Evolutionary conservation across 305 asterid genomes (phyloP).

Genomic region (Rubia tinctorum): DNA sequence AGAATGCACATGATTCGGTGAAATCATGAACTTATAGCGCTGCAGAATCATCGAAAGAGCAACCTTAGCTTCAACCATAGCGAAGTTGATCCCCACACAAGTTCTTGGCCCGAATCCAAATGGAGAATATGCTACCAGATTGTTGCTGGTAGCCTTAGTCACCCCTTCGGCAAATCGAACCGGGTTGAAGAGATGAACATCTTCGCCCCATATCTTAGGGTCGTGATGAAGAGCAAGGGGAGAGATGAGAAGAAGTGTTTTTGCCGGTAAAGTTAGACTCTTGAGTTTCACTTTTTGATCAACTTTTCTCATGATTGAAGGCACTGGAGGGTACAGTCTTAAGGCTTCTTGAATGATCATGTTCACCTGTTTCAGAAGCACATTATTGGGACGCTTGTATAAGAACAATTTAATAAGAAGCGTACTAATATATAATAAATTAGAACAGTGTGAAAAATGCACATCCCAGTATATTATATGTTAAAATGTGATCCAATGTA

Average conservation of each 20-base stretch:
- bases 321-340: slow-evolving; percentile 54
- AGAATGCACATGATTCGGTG: slow-evolving; percentile 48
- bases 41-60: slow-evolving; percentile 60
- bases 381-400: no score
- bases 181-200: slow-evolving; percentile 54
- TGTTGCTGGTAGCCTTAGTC: slow-evolving; percentile 54
- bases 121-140: slow-evolving; percentile 50
- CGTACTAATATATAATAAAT: no score
- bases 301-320: slow-evolving; percentile 48
- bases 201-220: slow-evolving; percentile 52
- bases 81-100: slow-evolving; percentile 65
- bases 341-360: slow-evolving; percentile 64
- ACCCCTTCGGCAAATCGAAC: slow-evolving; percentile 52
- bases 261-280: slow-evolving; percentile 32
- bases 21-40: slow-evolving; percentile 39
- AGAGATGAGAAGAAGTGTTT: slow-evolving; percentile 37
- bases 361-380: slow-evolving; percentile 38
- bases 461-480: no score
- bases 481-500: no score
- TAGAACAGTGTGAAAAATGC: no score
- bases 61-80: slow-evolving; percentile 60
- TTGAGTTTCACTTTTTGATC: slow-evolving; percentile 42
- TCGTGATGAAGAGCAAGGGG: slow-evolving; percentile 49
- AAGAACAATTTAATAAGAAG: no score
- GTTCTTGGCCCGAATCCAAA: slow-evolving; percentile 64